Evolutionary conservation across 2,329 filamentous ascomycete species (phyloP).

Genomic region (Pseudocercospora cruenta): DNA sequence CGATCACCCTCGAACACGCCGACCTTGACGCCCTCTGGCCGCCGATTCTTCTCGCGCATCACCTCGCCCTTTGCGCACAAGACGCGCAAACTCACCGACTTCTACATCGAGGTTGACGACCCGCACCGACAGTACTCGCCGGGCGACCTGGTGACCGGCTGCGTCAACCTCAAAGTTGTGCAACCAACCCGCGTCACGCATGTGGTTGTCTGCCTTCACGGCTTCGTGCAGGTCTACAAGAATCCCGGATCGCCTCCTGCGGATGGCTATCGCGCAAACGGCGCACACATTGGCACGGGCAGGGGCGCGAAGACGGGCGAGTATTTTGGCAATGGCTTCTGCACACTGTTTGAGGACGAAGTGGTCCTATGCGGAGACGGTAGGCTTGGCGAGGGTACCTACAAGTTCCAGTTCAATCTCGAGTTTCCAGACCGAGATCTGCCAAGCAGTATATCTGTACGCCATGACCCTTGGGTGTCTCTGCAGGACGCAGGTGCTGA

Average conservation of each 20-base stretch:
- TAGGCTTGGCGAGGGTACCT: constrained; percentile 71
- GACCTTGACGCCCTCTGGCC: constrained; percentile 28
- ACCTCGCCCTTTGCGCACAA: constrained; percentile 59
- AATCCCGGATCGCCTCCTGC: constrained; percentile 63
- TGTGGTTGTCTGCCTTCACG: constrained; percentile 75
- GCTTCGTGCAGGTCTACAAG: constrained; percentile 79
- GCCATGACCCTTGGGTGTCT: constrained; percentile 41
- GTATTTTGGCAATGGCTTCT: constrained; percentile 76
- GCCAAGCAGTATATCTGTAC: constrained; percentile 93
- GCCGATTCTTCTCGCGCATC: constrained; percentile 56
- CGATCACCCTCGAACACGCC: constrained; percentile 18
- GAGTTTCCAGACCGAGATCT: constrained; percentile 70
- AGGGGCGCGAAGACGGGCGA: constrained; percentile 55
- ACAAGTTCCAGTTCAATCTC: constrained; percentile 78
- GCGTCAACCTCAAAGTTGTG: constrained; percentile 71
- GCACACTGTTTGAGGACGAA: constrained; percentile 82
- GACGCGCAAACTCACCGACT: constrained; percentile 72
- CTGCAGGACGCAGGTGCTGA: constrained; percentile 21
- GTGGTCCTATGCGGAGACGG: constrained; percentile 78
- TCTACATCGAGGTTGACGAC: constrained; percentile 75
- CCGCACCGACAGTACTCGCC: constrained; percentile 76
- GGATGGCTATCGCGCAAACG: constrained; percentile 54
- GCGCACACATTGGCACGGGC: constrained; percentile 57
- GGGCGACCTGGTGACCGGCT: constrained; percentile 73
- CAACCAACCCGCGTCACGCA: constrained; percentile 80